Conservation (phyloP, 192 early-diverging fungal species). For the Mortierella alpina region DNA sequence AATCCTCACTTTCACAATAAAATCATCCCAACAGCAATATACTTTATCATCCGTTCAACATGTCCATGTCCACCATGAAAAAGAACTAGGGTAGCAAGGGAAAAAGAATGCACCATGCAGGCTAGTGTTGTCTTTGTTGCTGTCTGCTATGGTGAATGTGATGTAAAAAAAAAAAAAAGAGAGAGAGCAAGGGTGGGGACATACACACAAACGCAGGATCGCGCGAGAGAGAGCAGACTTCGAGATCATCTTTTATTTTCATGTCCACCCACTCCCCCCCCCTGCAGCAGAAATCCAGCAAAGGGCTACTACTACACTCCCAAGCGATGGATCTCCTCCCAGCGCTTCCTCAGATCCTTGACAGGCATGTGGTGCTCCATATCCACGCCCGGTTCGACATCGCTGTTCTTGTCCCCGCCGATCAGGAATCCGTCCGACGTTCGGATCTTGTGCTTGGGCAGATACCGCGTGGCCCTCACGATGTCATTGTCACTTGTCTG, state of each 20-base stretch:
- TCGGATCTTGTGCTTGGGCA: constrained; percentile 3
- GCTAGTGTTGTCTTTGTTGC: too few relatives aligned
- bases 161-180: too few relatives aligned
- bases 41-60: too few relatives aligned
- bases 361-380: constrained; percentile 35
- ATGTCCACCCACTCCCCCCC: not conserved
- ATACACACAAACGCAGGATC: too few relatives aligned
- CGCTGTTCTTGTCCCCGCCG: not conserved
- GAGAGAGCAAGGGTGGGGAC: too few relatives aligned
- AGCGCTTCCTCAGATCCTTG: constrained; percentile 39
- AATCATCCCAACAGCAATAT: too few relatives aligned
- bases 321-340: constrained; percentile 38
- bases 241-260: not conserved
- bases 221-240: too few relatives aligned
- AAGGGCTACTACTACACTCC: constrained; percentile 7
- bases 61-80: too few relatives aligned
- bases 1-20: too few relatives aligned
- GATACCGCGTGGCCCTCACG: constrained; percentile 25
- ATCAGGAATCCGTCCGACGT: not conserved
- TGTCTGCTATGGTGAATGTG: too few relatives aligned
- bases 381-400: constrained; percentile 17
- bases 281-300: not conserved
- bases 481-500: constrained; percentile 16
- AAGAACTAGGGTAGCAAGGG: too few relatives aligned
- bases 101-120: too few relatives aligned